Conservation (phyloP, 1,284 basidiomycete species). For the Kwoniella shivajii region DNA sequence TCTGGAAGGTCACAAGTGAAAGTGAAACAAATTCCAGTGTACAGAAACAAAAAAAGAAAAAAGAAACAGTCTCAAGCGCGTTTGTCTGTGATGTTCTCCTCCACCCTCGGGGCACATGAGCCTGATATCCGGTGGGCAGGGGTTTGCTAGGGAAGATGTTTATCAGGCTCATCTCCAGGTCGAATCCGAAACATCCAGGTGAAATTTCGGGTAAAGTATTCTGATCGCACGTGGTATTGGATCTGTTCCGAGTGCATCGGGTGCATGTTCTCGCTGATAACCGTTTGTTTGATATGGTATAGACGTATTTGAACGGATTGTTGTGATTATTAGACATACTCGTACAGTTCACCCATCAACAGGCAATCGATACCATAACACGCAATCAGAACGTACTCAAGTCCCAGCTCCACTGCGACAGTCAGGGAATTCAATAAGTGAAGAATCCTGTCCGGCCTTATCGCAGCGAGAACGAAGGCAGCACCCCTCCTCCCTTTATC, state of each 20-base stretch:
- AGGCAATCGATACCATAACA: neutral
- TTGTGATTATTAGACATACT: neutral
- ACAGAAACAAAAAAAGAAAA: neutral
- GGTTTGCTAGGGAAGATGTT: too few species aligned
- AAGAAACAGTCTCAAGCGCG: neutral
- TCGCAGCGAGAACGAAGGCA: neutral
- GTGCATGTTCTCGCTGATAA: neutral
- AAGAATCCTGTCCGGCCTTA: neutral
- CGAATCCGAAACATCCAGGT: too few species aligned
- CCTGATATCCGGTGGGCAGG: neutral
- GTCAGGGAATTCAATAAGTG: too few species aligned
- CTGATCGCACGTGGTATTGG: neutral
- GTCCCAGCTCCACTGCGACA: too few species aligned
- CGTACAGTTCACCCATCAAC: neutral
- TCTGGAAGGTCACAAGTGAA: too few species aligned
- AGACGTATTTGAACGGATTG: too few species aligned
- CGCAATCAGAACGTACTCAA: too few species aligned
- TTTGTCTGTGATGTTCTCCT: too few species aligned
- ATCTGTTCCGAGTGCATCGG: neutral
- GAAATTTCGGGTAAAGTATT: too few species aligned
- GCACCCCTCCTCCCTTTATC: neutral
- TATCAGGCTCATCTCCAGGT: too few species aligned
- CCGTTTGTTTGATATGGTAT: too few species aligned
- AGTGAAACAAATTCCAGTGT: too few species aligned
- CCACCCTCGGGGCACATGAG: neutral